phyloP scores from a whole-genome alignment of 345 rosid genomes.

The Punica granatum region DNA sequence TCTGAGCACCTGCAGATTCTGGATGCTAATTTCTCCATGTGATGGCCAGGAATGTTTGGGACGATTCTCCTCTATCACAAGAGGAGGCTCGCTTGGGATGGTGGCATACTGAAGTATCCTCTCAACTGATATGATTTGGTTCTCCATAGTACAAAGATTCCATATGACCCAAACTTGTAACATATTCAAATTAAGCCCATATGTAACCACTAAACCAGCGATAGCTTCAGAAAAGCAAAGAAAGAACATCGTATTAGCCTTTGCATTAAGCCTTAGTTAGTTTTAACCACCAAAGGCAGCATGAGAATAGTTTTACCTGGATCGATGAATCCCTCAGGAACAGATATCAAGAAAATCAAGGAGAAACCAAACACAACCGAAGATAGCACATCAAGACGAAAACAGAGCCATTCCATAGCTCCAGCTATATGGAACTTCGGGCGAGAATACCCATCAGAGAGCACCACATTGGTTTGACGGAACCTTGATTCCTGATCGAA shows the following conservation, averaged over 20 bases:
- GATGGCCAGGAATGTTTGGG: slow-evolving; percentile 65
- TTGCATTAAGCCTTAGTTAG: not conserved
- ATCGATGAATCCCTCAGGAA: slow-evolving; percentile 45
- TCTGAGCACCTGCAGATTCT: slow-evolving; percentile 49
- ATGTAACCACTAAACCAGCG: slow-evolving; percentile 18
- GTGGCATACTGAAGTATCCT: slow-evolving; percentile 47
- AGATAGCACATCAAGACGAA: slow-evolving; percentile 60
- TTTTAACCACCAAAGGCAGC: not conserved
- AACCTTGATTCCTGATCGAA: slow-evolving; percentile 66
- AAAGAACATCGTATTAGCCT: slow-evolving; percentile 33
- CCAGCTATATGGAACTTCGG: slow-evolving; percentile 37
- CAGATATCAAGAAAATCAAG: slow-evolving; percentile 48
- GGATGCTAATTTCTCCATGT: slow-evolving; percentile 49
- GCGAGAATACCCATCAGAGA: slow-evolving; percentile 44
- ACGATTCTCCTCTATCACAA: slow-evolving; percentile 46
- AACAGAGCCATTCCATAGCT: slow-evolving; percentile 73
- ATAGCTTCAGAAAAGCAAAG: slow-evolving; percentile 27
- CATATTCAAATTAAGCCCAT: slow-evolving; percentile 17
- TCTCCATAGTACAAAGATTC: slow-evolving; percentile 17
- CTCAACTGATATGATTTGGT: slow-evolving; percentile 18
- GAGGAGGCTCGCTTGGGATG: slow-evolving; percentile 74
- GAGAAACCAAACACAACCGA: slow-evolving; percentile 45
- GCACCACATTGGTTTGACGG: slow-evolving; percentile 40
- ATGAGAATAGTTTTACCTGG: slow-evolving; percentile 34
- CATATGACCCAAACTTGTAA: slow-evolving; percentile 15